Conservation (phyloP, 2,329 filamentous ascomycete species). For the Colletotrichum eremochloae region DNA sequence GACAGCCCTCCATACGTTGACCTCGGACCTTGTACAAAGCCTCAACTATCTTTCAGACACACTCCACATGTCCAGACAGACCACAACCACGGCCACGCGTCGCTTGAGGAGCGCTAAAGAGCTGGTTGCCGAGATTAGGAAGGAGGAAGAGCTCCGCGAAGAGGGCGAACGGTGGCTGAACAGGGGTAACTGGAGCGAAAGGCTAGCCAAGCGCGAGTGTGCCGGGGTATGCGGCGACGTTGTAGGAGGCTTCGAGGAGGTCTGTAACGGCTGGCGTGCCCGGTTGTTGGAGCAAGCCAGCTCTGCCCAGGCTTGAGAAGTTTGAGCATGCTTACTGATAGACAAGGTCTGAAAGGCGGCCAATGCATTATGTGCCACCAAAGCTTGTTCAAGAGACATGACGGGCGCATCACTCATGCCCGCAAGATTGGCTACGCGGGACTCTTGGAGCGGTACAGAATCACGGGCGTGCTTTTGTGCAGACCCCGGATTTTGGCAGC, state of each 20-base stretch:
- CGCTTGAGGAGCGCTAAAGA: slow-evolving; percentile 86
- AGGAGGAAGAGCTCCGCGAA: slow-evolving; percentile 85
- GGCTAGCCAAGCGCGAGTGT: slow-evolving; percentile 82
- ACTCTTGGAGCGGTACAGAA: slow-evolving; percentile 3
- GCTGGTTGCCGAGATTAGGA: slow-evolving; percentile 85
- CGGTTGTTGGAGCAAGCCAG: slow-evolving; percentile 77
- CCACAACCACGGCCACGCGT: slow-evolving; percentile 83
- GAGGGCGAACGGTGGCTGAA: slow-evolving; percentile 87
- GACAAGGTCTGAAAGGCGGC: neutral
- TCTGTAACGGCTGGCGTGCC: slow-evolving; percentile 87
- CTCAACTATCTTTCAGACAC: slow-evolving; percentile 91
- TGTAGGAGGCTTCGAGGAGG: slow-evolving; percentile 90
- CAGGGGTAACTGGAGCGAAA: slow-evolving; percentile 84
- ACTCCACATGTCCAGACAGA: slow-evolving; percentile 93
- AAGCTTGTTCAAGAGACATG: neutral
- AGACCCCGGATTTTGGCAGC: slow-evolving; percentile 1
- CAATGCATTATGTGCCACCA: neutral
- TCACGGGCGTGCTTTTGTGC: slow-evolving; percentile 11
- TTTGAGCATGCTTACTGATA: slow-evolving; percentile 19
- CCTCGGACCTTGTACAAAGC: slow-evolving; percentile 80
- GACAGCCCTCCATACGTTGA: slow-evolving; percentile 76
- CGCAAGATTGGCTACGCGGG: slow-evolving; percentile 11
- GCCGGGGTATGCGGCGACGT: slow-evolving; percentile 88
- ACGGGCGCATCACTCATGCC: neutral
- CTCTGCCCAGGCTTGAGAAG: slow-evolving; percentile 55